Evolutionary conservation across 116 monocot species (phyloP).

Genomic region (Zostera marina): DNA sequence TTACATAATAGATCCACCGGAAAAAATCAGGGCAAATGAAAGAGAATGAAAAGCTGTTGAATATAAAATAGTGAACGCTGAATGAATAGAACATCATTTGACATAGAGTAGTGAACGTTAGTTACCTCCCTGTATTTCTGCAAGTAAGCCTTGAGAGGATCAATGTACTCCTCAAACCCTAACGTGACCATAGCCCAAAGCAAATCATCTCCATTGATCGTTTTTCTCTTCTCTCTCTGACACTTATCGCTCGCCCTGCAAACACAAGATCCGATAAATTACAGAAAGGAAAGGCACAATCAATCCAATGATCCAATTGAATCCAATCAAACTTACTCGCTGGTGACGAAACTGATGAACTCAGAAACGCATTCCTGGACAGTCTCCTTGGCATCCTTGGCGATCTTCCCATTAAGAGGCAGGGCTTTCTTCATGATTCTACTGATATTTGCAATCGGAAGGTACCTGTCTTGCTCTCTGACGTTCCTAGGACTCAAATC

Average conservation of each 20-base stretch:
- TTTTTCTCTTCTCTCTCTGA: constrained; percentile 66
- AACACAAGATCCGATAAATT: background rate
- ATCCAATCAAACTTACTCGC: constrained; percentile 6
- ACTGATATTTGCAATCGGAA: constrained; percentile 57
- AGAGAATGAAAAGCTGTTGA: background rate
- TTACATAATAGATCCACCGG: background rate
- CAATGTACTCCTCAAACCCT: constrained; percentile 67
- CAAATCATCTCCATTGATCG: constrained; percentile 59
- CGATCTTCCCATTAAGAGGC: constrained; percentile 49
- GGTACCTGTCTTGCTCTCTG: constrained; percentile 49
- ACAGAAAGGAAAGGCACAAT: background rate
- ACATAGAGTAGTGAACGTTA: too few relatives aligned
- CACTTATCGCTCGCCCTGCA: constrained; percentile 64
- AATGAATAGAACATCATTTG: too few relatives aligned
- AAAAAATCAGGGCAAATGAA: background rate
- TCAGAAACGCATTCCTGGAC: constrained; percentile 55
- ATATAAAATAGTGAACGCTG: background rate
- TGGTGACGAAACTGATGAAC: constrained; percentile 58
- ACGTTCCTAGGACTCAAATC: constrained; percentile 25
- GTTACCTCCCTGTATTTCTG: constrained; percentile 51
- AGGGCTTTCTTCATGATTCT: constrained; percentile 76
- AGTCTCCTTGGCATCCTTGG: constrained; percentile 49
- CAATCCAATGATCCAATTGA: background rate
- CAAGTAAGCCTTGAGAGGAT: constrained; percentile 45
- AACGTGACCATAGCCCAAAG: constrained; percentile 64